Base-by-base conservation (phyloP, 2,329 filamentous ascomycete species). In the Diplodia intermedia region DNA sequence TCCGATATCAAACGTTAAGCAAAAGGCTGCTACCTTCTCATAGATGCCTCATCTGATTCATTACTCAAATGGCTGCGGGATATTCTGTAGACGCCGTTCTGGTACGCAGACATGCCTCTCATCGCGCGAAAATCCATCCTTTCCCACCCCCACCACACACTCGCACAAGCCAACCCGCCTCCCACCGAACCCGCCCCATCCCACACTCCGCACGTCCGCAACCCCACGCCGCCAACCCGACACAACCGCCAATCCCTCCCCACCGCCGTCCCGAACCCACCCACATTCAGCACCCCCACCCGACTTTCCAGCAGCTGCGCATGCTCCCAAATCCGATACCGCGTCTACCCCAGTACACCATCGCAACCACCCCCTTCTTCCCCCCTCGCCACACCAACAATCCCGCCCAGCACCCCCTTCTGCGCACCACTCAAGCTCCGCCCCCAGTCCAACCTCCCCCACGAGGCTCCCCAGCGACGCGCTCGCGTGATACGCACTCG, bases 211-310 rank as follows among this genome's bases (percentile, higher is more conserved):
- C 4, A 62, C 1, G 40, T 49, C 9, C 57, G 50, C 15, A 62
- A 18, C 6, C 23, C 57, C 2, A 50, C 7, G 7, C 57, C 57
- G 6, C 14, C 82, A 15, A 62, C 8, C 1, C 23, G 50, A 15
- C 57, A 62, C 40, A 62, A 15, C 8, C 29, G 40, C 57, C 82
- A 85, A 55, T 80, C 76, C 70, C 74, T 74, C 69, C 71, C 79
- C 15, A 79, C 79, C 20, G 81, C 84, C 1, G 79, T 84, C 67
- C 79, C 77, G 67, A 90, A 74, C 73, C 90, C 86, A 76, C 90
- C 88, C 5, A 86, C 86, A 74, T 89, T 90, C 63, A 90, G 72
- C 54, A 89, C 76, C 73, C 89, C 87, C 4, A 87, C 85, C 0
- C 86, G 87, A 70, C 88, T 85, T n/a, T 80, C 75, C 12, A 86